Percentiles rank a stretch among this genome's conserved stretches.
These are phyloP conservation scores for Hymenoscyphus fructigenus DNA, from an alignment of 2,329 filamentous ascomycete genomes.

Conservation along the genomic window DNA sequence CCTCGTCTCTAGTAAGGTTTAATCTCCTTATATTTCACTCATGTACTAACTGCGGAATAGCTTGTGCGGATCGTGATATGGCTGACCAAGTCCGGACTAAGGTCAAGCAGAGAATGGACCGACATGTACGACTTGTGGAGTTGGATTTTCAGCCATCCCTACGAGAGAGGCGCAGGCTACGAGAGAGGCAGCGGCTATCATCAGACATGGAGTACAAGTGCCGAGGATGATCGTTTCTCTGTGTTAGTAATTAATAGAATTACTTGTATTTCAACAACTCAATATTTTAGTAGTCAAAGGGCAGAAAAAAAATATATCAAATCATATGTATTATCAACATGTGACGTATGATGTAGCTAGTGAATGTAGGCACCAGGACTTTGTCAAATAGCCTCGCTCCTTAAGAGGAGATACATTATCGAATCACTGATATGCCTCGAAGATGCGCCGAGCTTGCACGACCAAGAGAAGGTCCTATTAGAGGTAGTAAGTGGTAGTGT, in stretches of 20 bases:
- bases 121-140: conserved; percentile 19
- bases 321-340: too few relatives aligned
- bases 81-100: too few relatives aligned
- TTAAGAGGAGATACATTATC: not conserved
- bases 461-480: not conserved
- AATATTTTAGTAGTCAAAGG: too few relatives aligned
- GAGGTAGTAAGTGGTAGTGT: not conserved
- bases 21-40: too few relatives aligned
- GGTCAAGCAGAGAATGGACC: conserved; percentile 10
- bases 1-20: too few relatives aligned
- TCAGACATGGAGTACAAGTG: conserved; percentile 10
- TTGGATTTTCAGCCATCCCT: conserved; percentile 20
- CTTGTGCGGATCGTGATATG: too few relatives aligned
- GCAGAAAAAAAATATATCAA: too few relatives aligned
- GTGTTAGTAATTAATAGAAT: too few relatives aligned
- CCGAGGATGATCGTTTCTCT: too few relatives aligned
- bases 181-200: not conserved
- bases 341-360: not conserved
- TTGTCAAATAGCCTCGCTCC: too few relatives aligned
- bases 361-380: conserved; percentile 2
- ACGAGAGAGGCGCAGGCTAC: conserved; percentile 1
- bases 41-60: too few relatives aligned
- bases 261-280: too few relatives aligned
- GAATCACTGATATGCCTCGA: not conserved
- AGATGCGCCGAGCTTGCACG: not conserved